phyloP scores from a whole-genome alignment of 805 yeast genomes.

The Wickerhamiella azyma region DNA sequence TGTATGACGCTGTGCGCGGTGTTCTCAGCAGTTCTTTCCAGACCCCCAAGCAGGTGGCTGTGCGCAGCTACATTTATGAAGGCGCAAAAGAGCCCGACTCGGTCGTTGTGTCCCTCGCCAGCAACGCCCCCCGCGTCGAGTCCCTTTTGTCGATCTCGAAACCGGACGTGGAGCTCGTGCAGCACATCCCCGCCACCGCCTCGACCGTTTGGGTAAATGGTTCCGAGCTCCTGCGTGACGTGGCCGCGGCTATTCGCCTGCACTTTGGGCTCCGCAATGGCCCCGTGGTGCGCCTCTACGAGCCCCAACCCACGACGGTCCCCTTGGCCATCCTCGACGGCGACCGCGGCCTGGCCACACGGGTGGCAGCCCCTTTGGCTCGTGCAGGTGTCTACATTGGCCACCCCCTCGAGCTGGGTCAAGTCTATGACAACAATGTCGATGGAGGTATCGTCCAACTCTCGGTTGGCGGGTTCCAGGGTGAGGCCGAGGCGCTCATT shows the following conservation, averaged over 20 bases:
- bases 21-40: slow-evolving; percentile 32
- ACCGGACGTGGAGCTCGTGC: slow-evolving; percentile 18
- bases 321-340: slow-evolving; percentile 15
- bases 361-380: slow-evolving; percentile 14
- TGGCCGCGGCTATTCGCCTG: slow-evolving; percentile 35
- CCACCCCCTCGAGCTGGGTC: slow-evolving; percentile 36
- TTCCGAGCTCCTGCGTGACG: slow-evolving; percentile 49
- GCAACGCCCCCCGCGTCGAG: slow-evolving; percentile 1
- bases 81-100: slow-evolving; percentile 52
- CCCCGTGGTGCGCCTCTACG: slow-evolving; percentile 28
- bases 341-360: slow-evolving; percentile 15
- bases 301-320: slow-evolving; percentile 40
- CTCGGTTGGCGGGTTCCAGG: slow-evolving; percentile 28
- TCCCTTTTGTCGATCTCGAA: background rate
- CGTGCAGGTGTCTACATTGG: slow-evolving; percentile 24
- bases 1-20: slow-evolving; percentile 69
- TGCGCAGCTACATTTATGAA: slow-evolving; percentile 51
- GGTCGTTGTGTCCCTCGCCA: slow-evolving; percentile 75
- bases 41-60: slow-evolving; percentile 9
- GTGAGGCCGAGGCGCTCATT: slow-evolving; percentile 28
- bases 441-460: slow-evolving; percentile 68
- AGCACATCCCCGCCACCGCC: slow-evolving; percentile 36
- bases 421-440: slow-evolving; percentile 56
- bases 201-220: slow-evolving; percentile 24
- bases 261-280: slow-evolving; percentile 18